Evolutionary conservation across 768 basidiomycete genomes (phyloP).

Genomic region (Calocera viscosa): DNA sequence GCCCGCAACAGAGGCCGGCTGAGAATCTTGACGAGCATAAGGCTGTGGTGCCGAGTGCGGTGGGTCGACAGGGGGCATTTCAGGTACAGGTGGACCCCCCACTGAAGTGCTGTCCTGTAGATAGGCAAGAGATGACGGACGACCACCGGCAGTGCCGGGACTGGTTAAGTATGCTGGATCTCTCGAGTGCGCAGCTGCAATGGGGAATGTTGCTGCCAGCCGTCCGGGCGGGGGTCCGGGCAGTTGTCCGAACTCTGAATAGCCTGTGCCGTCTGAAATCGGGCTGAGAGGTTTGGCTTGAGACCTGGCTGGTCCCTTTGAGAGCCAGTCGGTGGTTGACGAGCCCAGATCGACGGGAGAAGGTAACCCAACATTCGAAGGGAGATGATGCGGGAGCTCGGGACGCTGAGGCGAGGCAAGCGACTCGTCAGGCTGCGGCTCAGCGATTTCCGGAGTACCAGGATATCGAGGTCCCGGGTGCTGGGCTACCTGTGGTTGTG

Average conservation of each 20-base stretch:
- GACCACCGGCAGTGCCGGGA: neutral
- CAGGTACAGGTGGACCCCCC: neutral
- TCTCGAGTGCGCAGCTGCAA: neutral
- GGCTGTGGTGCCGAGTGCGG: neutral
- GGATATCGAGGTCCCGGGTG: neutral
- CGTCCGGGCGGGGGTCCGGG: neutral
- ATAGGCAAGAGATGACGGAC: neutral
- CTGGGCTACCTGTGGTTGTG: too few relatives aligned
- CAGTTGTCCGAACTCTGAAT: neutral
- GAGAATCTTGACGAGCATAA: neutral
- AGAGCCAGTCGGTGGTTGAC: neutral
- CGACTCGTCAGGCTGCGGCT: constrained; percentile 18
- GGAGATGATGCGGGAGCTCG: constrained; percentile 19
- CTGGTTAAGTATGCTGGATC: neutral
- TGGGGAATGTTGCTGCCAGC: neutral
- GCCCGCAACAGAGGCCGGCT: neutral
- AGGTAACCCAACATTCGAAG: neutral
- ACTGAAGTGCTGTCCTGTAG: neutral
- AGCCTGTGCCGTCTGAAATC: neutral
- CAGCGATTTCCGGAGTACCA: neutral
- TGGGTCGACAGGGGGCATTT: neutral
- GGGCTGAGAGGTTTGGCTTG: neutral
- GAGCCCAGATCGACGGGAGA: neutral
- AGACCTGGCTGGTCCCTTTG: neutral
- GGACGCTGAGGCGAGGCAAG: constrained; percentile 18